These are phyloP conservation scores for Apophysomyces sp. DNA, from an alignment of 371 early-diverging fungal genomes.

Conservation along the genomic window DNA sequence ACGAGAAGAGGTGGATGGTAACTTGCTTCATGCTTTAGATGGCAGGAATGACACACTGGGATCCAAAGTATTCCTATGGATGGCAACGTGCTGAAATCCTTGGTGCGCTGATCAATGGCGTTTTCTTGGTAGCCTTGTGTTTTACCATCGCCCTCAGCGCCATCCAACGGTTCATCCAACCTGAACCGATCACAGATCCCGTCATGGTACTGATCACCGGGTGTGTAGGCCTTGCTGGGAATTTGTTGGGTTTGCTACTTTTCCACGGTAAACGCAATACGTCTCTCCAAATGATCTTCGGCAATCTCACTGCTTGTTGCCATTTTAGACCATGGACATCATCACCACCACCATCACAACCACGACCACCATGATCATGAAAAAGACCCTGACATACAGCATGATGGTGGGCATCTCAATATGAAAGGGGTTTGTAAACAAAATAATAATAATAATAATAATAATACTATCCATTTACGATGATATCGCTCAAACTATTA, in stretches of 20 bases:
- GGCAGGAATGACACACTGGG: conserved; percentile 36
- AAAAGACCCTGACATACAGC: conserved; percentile 9
- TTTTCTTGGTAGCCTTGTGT: conserved; percentile 85
- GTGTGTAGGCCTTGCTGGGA: conserved; percentile 78
- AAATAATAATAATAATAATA: too few species aligned
- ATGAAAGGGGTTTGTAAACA: conserved; percentile 80
- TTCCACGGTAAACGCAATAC: conserved; percentile 65
- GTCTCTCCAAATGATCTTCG: too few species aligned
- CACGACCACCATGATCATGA: conserved; percentile 25
- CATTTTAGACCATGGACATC: conserved; percentile 30
- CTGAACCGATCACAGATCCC: conserved; percentile 71
- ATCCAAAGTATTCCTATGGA: conserved; percentile 80
- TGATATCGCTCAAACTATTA: neutral
- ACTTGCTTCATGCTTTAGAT: conserved; percentile 10
- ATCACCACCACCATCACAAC: conserved; percentile 27
- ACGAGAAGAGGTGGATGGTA: neutral
- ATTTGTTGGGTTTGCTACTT: conserved; percentile 78
- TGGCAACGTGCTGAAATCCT: conserved; percentile 92
- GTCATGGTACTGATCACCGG: conserved; percentile 82
- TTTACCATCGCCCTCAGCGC: conserved; percentile 87
- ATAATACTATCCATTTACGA: too few species aligned
- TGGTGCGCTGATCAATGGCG: conserved; percentile 90
- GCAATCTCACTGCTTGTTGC: too few species aligned
- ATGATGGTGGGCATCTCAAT: conserved; percentile 64
- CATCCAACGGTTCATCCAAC: conserved; percentile 79